These are phyloP conservation scores for Fusarium sp. DNA, from an alignment of 2,329 filamentous ascomycete genomes.

Conservation along the genomic window DNA sequence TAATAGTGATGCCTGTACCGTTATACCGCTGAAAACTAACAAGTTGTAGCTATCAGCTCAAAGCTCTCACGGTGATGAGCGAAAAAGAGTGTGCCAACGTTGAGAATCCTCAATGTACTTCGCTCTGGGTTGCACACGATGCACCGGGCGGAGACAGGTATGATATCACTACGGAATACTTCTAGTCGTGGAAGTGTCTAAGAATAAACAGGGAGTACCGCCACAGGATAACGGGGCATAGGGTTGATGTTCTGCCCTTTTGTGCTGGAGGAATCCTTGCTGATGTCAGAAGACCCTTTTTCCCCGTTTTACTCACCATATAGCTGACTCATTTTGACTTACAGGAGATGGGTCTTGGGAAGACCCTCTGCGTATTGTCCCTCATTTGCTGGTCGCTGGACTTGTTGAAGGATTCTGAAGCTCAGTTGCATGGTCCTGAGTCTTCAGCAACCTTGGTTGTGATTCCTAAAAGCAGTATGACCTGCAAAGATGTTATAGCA, in stretches of 20 bases:
- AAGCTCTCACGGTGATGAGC: background rate
- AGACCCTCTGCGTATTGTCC: conserved; percentile 48
- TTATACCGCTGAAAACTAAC: fast-evolving
- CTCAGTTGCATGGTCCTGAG: conserved; percentile 13
- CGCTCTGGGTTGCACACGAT: background rate
- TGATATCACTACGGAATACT: fast-evolving
- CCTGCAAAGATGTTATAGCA: fast-evolving
- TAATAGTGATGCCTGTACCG: fast-evolving
- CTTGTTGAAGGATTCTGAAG: conserved; percentile 8
- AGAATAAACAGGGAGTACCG: background rate
- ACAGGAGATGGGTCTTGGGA: conserved; percentile 53
- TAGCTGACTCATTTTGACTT: background rate
- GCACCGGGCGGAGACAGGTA: background rate
- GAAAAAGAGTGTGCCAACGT: background rate
- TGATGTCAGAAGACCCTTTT: background rate
- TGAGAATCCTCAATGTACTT: background rate
- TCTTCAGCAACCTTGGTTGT: conserved; percentile 38
- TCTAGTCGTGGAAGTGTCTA: background rate
- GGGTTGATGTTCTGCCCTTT: fast-evolving
- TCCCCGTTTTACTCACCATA: background rate
- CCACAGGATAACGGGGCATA: background rate
- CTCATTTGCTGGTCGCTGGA: conserved; percentile 46
- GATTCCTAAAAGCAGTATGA: conserved; percentile 21
- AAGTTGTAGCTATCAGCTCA: background rate
- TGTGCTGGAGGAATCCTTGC: background rate